phyloP scores from a whole-genome alignment of 2,329 filamentous ascomycete species.

The Ploettnerulaceae sp. region DNA sequence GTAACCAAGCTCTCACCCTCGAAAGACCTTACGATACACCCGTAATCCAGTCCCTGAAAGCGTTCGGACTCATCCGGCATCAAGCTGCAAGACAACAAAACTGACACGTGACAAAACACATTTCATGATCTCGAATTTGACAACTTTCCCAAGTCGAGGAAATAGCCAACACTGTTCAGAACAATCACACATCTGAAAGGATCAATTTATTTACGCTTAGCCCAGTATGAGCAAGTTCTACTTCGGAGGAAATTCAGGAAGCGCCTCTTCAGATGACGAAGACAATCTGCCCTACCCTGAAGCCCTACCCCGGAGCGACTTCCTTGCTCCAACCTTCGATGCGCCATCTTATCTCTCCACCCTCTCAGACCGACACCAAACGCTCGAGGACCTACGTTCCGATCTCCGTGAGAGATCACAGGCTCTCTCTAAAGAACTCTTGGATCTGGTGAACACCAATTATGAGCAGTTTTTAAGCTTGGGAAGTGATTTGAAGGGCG shows the following conservation, averaged over 20 bases:
- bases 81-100: too few species aligned
- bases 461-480: constrained; percentile 87
- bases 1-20: too few species aligned
- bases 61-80: too few species aligned
- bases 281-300: constrained; percentile 80
- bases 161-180: too few species aligned
- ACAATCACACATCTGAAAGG: too few species aligned
- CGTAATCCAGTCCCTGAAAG: too few species aligned
- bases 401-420: constrained; percentile 80
- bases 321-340: constrained; percentile 72
- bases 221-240: constrained; percentile 45
- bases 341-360: constrained; percentile 79
- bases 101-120: constrained; percentile 1
- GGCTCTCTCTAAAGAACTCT: constrained; percentile 75
- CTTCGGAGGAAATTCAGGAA: constrained; percentile 33
- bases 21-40: too few species aligned
- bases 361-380: constrained; percentile 84
- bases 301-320: constrained; percentile 77
- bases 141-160: too few species aligned
- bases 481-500: constrained; percentile 75
- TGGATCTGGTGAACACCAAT: constrained; percentile 93
- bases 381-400: constrained; percentile 83
- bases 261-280: constrained; percentile 45
- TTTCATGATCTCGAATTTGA: not conserved
- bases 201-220: not conserved